Evolutionary conservation across 2,329 filamentous ascomycete species (phyloP), one percentile per base, ranked within the genome.

Genomic region (Epichloe festucae): DNA sequence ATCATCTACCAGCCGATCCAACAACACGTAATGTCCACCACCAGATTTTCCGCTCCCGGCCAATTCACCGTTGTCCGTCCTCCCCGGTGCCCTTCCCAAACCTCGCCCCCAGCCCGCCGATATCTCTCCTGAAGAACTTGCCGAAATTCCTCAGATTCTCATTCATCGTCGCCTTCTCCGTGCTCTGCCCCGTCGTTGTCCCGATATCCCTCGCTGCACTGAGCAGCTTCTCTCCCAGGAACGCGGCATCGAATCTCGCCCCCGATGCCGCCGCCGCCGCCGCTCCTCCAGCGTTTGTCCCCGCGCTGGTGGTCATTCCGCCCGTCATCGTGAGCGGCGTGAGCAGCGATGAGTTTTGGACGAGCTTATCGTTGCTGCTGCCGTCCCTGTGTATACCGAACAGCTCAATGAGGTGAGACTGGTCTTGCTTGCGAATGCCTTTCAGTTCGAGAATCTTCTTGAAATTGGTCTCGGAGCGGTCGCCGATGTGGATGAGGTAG

Each of bases 71-170:
- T 48, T 60, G 54, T 17, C 55, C 58, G 35, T 61, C 56, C 51
- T 60, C 59, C 69, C 69, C 69, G 52, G 78, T 76, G 49, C 78
- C 68, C 68, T 79, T 82, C 46, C 85, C 86, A 65, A 90, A 90
- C 57, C 85, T 72, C 11, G 79, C 80, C 2, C 86, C 84, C 56
- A 91, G 77, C 2, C 83, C 81, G 34, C 87, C 86, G 56, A 91
- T 83, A 71, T 96, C 91, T 56, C 91, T 75, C 56, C 85, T 82
- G 73, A 97, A 97, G 70, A 97, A 96, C 69, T 95, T 96, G 23
- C 91, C 91, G 69, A 98, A 87, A 65, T 89, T 95, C 71, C 89
- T 90, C 68, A 97, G 66, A 67, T 96, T 96, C 68, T 95, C 90
- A 64, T 96, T 95, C 57, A 96, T 79, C 49, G 85, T 88, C 7